Conservation (phyloP, 768 basidiomycete species). For the Tricholoma terreum region DNA sequence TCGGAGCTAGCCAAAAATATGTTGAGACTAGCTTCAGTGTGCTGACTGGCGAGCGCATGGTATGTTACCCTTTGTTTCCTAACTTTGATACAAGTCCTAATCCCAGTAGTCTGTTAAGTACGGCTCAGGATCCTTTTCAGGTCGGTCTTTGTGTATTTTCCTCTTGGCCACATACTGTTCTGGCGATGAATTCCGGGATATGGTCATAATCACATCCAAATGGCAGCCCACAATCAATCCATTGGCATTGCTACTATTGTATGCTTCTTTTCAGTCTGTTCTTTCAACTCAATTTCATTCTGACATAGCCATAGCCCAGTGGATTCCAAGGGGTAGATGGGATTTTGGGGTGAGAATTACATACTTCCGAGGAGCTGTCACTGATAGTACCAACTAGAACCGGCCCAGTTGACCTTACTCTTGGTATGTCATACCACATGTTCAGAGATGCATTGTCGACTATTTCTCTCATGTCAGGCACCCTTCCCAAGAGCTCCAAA, state of each 20-base stretch:
- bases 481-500: conserved; percentile 27
- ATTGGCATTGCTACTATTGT: conserved; percentile 56
- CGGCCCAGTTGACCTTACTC: conserved; percentile 56
- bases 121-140: conserved; percentile 61
- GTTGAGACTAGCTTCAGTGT: conserved; percentile 46
- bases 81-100: not conserved
- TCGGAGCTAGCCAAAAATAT: conserved; percentile 51
- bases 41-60: conserved; percentile 43
- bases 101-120: conserved; percentile 47
- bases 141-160: conserved; percentile 23
- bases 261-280: not conserved
- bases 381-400: conserved; percentile 36
- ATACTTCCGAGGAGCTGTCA: not conserved
- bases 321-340: conserved; percentile 57
- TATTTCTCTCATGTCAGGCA: conserved; percentile 19
- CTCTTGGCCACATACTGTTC: not conserved
- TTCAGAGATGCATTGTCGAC: not conserved
- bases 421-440: conserved; percentile 25
- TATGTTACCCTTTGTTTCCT: conserved; percentile 29
- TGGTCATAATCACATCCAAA: conserved; percentile 47
- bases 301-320: conserved; percentile 22
- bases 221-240: conserved; percentile 51
- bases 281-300: not conserved
- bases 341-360: conserved; percentile 52
- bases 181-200: conserved; percentile 48